Base-by-base conservation (phyloP, 345 rosid species). In the Eucalyptus melliodora region DNA sequence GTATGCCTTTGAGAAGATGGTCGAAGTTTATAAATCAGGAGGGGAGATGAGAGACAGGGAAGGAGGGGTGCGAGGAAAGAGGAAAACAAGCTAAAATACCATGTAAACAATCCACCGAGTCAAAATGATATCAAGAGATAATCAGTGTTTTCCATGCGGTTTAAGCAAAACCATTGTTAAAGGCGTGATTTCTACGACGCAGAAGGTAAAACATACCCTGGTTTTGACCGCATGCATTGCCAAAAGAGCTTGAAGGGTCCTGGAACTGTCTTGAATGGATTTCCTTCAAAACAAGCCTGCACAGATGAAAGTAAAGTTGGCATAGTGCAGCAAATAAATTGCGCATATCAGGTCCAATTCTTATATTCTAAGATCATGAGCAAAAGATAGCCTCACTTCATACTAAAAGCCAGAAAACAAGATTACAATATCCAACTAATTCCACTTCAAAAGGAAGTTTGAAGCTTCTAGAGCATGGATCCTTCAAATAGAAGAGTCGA, bases 201-300 rank as follows among this genome's bases (percentile, higher is more conserved):
- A 34, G 44, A 88, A 86, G 72, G 67, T 24, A 34, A 85, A 87
- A 91, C 96, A 81, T 93, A 97, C 99, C 99, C 98, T 30, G 99
- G 99, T 92, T 98, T 97, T 40, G 99, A 98, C 86, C 97, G 97
- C 98, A 98, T 97, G 93, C 99, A 98, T 80, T 69, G 90, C 95
- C 96, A 98, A 89, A 98, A 97, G 87, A 98, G 96, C 91, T 98
- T 97, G 86, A 97, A 98, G 87, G 98, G 98, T 89, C 99, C 99
- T 17, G 99, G 99, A 91, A 98, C 97, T 1, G 99, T 98, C 97
- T 96, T 96, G 89, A 98, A 97, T 50, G 99, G 99, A 92, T 97
- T 98, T 67, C 99, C 99, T 92, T 98, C 99, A 72, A 98, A 97
- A 92, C 96, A 93, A 85, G 99, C 99, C 99, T 97, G 93, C 89